phyloP scores from a whole-genome alignment of 768 basidiomycete species.

The Cubamyces sp. region DNA sequence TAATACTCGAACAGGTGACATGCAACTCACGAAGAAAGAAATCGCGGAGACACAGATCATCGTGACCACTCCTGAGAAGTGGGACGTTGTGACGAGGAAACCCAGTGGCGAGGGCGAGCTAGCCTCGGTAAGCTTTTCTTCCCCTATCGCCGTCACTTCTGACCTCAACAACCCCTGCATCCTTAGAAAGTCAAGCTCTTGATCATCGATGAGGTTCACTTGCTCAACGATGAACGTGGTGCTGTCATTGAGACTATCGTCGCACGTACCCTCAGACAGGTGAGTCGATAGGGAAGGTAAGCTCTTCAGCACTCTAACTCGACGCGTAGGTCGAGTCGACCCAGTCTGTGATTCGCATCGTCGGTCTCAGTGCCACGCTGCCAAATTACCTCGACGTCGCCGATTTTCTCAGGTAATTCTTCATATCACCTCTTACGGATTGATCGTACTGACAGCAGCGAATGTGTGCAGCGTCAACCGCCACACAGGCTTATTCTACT shows the following conservation, averaged over 20 bases:
- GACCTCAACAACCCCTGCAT: not conserved
- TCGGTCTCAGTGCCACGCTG: slow-evolving; percentile 94
- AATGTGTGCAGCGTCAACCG: slow-evolving; percentile 69
- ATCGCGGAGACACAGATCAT: slow-evolving; percentile 96
- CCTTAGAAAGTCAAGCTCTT: slow-evolving; percentile 85
- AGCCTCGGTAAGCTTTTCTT: slow-evolving; percentile 66
- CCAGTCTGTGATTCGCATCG: slow-evolving; percentile 94
- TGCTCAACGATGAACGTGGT: slow-evolving; percentile 96
- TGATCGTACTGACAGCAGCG: not conserved
- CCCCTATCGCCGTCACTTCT: not conserved
- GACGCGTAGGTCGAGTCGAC: slow-evolving; percentile 83
- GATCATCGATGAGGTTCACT: slow-evolving; percentile 97
- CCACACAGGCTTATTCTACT: slow-evolving; percentile 90
- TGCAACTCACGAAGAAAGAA: slow-evolving; percentile 94
- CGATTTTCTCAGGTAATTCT: slow-evolving; percentile 83
- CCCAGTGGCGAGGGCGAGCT: slow-evolving; percentile 96
- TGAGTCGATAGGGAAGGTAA: slow-evolving; percentile 31
- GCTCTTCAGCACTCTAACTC: not conserved
- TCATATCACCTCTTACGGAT: not conserved
- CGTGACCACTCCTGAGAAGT: slow-evolving; percentile 98
- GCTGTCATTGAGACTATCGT: slow-evolving; percentile 99
- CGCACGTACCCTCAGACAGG: slow-evolving; percentile 91
- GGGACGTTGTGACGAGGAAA: slow-evolving; percentile 98
- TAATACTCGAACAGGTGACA: slow-evolving; percentile 60
- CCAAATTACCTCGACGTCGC: slow-evolving; percentile 98